Evolutionary conservation across 306 rosid genomes (phyloP), one percentile per base, ranked within the genome.

Genomic region (Pyrus communis): DNA sequence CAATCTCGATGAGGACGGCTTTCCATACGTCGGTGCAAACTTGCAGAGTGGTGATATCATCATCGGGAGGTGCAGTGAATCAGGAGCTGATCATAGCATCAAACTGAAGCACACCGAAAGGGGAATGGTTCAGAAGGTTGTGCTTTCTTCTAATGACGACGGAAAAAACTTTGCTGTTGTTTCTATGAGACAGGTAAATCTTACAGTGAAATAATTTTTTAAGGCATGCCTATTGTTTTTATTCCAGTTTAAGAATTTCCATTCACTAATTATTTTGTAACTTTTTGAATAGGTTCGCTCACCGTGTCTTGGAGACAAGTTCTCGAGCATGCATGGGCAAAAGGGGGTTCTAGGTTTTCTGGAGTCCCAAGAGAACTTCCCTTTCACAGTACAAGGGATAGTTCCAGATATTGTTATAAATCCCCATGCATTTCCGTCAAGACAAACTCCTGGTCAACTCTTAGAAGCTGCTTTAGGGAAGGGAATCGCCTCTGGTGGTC

Each of bases 251-350:
- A 15, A 23, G 27, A 73, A 40, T 4, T 40, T 62, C 15, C 57
- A 61, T 46, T 43, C 46, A 15, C 77, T 43, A 35, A 23, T 73
- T 58, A 11, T 81, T 43, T 69, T 71, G 43, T 62, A 57, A 9
- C 69, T 63, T 65, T 59, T 69, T 69, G 70, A 66, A 82, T 85
- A 96, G 99, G 95, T 96, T 66, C 92, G 99, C n/a, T 82, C 86
- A 59, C 99, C 99, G 30, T 89, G 87, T 77, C 97, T 92, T 46
- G 99, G 99, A 75, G 99, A 96, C 86, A 96, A 96, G 76, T 95
- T 95, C 84, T 95, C 99, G 19, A 92, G 98, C 75, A 95, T 95
- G 99, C 99, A 95, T 49, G 99, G 99, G n/a, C 99, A 95, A 54
- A 95, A 95, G 79, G 99, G 97, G 70, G 99, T 95, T n/a, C 78